Evolutionary conservation across 225 moss, liverwort and hornwort species (phyloP).

Genomic region (Pseudisothecium myosuroides): DNA sequence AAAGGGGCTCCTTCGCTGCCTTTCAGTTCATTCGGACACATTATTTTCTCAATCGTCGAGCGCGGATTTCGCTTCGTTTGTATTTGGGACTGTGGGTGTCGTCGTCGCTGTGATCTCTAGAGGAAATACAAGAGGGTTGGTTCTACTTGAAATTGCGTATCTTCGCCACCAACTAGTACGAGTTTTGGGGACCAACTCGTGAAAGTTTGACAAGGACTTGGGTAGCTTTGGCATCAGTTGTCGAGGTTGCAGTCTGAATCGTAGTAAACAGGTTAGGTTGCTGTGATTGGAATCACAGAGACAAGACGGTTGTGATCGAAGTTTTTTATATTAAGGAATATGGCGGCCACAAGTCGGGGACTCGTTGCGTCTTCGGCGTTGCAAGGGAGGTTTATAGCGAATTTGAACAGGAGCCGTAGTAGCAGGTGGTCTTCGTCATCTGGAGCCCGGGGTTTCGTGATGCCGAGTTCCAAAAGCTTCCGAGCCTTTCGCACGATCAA

Average conservation of each 20-base stretch:
- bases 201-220: neutral
- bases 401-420: neutral
- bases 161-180: neutral
- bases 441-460: neutral
- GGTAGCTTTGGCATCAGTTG: neutral
- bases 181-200: neutral
- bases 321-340: neutral
- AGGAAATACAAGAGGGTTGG: neutral
- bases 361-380: neutral
- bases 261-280: neutral
- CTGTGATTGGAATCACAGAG: neutral
- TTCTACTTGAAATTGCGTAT: neutral
- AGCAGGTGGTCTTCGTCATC: neutral
- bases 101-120: neutral
- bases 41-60: neutral
- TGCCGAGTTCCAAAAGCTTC: neutral
- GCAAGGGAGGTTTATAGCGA: neutral
- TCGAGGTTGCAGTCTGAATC: neutral
- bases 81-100: neutral
- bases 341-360: neutral
- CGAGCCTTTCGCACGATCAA: conserved; percentile 8
- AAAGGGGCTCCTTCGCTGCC: neutral
- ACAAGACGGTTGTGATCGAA: neutral
- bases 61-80: neutral
- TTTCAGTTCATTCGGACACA: neutral